Evolutionary conservation across 768 basidiomycete species (phyloP), one percentile per base, ranked within the genome.

Genomic region (Lentinula raphanica): DNA sequence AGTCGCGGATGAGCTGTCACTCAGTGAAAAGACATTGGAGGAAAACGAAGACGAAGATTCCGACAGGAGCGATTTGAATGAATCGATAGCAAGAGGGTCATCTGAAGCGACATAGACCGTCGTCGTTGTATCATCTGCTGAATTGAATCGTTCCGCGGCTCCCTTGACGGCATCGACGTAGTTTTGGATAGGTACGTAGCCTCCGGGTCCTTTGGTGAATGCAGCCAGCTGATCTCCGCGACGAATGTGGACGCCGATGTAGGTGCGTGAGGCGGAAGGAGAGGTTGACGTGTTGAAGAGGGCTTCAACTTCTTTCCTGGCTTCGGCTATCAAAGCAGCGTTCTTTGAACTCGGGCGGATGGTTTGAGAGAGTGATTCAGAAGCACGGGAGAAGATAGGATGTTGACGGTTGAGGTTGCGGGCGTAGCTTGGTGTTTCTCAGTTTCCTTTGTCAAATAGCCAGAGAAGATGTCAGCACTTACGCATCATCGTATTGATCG

Each of bases 401-500:
- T 79, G 81, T 29, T 79, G 62, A 15, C 88, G 80, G 61, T 85
- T 81, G 27, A 86, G 68, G 11, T 75, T 65, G 56, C 76, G 83
- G 0, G 68, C 77, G 67, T 83, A 85, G 53, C 86, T 87, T n/a
- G n/a, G n/a, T n/a, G n/a, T n/a, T n/a, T n/a, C n/a, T n/a, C n/a
- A n/a, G n/a, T n/a, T n/a, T n/a, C n/a, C n/a, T n/a, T n/a, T n/a
- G n/a, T n/a, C 32, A 29, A 21, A 44, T 49, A 15, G 35, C 15
- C 21, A 29, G n/a, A 9, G 17, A 39, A 9, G 4, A 32, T 35
- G n/a, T n/a, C n/a, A n/a, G n/a, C 12, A 76, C 85, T 48, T 68
- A 89, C 86, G 84, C 68, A 64, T 90, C 74, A 65, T 87, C 83
- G 63, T 84, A 89, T 46, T 78, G 70, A 19, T 87, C 77, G 8